Base-by-base conservation (phyloP, 2,329 filamentous ascomycete genomes). In the Fusarium austroafricanum region DNA sequence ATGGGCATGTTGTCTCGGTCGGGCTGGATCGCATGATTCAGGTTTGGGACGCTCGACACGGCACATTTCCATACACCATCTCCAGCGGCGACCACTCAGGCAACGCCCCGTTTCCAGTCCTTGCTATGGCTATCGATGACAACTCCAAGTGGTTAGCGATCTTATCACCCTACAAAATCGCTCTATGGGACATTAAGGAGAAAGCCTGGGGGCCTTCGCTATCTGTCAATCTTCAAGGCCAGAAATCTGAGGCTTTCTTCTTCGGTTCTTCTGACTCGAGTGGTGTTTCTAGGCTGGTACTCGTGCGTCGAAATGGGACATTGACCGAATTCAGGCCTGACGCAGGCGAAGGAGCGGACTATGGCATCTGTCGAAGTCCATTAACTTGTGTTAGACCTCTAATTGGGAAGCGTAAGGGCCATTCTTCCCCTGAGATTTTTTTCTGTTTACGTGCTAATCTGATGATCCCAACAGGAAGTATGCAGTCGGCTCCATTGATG, bases 11-110 rank as follows among this genome's bases (percentile, higher is more conserved):
- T 21, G 86, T 90, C 7, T 92, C 91, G 3, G 84, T 92, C 37
- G 90, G 89, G 1, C 81, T 95, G 2, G 92, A 95, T 73, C 85
- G 91, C 46, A 82, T 84, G 12, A 88, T 93, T 15, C 84, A 87
- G 17, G 81, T 92, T 2, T 92, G 90, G 89, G 82, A 90, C 72
- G 76, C 89, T 18, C 84, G 82, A n/a, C 78, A 79, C 8, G 79
- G 79, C 3, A 78, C 78, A 6, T 73, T 72, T 14, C 81, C 78
- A 66, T 85, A 84, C 49, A 74, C 82, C 11, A 70, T 83, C 14
- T 71, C 78, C 18, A 78, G 79, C 26, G 77, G 83, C 20, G 79
- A 83, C 56, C 67, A 81, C 59, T 74, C 79, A 31, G 71, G 79
- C 52, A 77, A 78, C 14, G 79, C 81, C n/a, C 81, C 83, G 1